Evolutionary conservation across 176 grass and related monocot genomes (phyloP), one percentile per base, ranked within the genome.

Genomic region (Bolboschoenus planiculmis): DNA sequence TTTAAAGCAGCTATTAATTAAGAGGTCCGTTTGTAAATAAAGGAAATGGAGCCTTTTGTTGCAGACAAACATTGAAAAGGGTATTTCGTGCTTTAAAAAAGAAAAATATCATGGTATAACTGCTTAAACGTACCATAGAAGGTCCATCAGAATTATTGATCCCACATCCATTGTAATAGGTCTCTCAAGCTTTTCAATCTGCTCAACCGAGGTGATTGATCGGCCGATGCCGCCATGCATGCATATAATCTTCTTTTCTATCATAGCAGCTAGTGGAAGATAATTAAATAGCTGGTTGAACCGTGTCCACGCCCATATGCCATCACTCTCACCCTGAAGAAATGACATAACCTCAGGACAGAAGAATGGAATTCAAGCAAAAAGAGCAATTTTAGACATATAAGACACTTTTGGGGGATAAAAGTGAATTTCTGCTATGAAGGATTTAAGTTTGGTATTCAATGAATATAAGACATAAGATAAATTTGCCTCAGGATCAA

Each of bases 181-280:
- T 81, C 96, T 93, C 84, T 95, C 96, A 87, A 98, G 91, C 83
- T 98, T 98, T 70, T 98, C 96, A 74, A 98, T 98, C 84, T 98
- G 96, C 73, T 98, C 96, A 1, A 98, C 86, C 0, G 86, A 91
- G 68, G 85, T 98, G 83, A 98, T 98, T 47, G 96, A 98, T 80
- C 96, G 92, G 67, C 96, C 96, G 58, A 98, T 98, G 47, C 96
- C 96, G 86, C 96, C 96, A 86, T 98, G 96, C 96, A 98, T 98
- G 80, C 96, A 98, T 73, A 98, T 98, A 65, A 98, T 98, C 88
- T 95, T 98, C 87, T 98, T 98, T 79, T 98, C 96, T 90, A 98
- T 98, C 86, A 95, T 90, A 78, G 96, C 96, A 79, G 92, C 92
- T 77, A 98, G 87, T n/a, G 96, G 96, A 48, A 98, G 92, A 88